These are phyloP conservation scores for Pleurotus giganteus DNA, from an alignment of 768 basidiomycete genomes.

Conservation along the genomic window DNA sequence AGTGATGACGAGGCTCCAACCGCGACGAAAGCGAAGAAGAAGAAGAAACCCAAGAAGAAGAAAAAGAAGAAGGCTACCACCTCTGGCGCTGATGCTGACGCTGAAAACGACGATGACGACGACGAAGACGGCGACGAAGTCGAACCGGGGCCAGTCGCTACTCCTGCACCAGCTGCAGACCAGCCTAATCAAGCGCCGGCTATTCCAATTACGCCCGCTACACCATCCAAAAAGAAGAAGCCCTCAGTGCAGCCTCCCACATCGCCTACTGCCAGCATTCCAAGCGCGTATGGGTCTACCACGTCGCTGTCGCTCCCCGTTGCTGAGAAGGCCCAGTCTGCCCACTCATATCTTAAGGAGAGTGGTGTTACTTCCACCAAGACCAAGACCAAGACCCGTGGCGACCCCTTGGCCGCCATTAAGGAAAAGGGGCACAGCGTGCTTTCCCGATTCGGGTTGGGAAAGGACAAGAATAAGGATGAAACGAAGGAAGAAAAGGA, in stretches of 20 bases:
- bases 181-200: slow-evolving; percentile 11
- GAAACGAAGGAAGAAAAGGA: slow-evolving; percentile 36
- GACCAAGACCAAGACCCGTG: slow-evolving; percentile 69
- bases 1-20: slow-evolving; percentile 55
- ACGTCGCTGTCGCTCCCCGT: slow-evolving; percentile 38
- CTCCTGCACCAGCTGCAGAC: slow-evolving; percentile 17
- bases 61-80: slow-evolving; percentile 38
- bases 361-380: slow-evolving; percentile 49
- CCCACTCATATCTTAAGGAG: slow-evolving; percentile 63
- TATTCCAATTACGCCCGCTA: slow-evolving; percentile 19
- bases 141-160: slow-evolving; percentile 18
- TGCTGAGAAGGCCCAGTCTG: slow-evolving; percentile 62
- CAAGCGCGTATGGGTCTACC: slow-evolving; percentile 24
- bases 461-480: slow-evolving; percentile 34
- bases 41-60: slow-evolving; percentile 76
- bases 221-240: slow-evolving; percentile 9
- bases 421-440: slow-evolving; percentile 43
- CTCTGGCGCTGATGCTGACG: slow-evolving; percentile 18
- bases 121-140: not conserved
- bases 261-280: slow-evolving; percentile 24
- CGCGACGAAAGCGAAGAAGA: slow-evolving; percentile 61
- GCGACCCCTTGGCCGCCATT: slow-evolving; percentile 50
- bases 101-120: slow-evolving; percentile 11
- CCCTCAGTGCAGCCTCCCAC: slow-evolving; percentile 26
- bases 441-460: slow-evolving; percentile 45